phyloP scores from a whole-genome alignment of 441 rosid species.

The Sinapis alba region DNA sequence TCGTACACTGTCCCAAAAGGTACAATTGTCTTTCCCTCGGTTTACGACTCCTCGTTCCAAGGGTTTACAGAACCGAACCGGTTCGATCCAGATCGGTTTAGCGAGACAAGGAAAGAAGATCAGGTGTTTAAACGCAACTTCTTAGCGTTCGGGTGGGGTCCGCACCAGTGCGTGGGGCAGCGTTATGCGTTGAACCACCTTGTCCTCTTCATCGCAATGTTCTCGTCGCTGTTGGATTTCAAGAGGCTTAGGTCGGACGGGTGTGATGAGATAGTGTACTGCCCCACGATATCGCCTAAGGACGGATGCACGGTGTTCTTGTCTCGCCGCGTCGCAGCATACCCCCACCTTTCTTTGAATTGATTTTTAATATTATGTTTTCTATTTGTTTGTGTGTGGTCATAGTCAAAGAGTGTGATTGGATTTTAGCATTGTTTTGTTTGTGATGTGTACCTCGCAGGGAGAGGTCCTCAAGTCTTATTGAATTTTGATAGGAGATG shows the following conservation, averaged over 20 bases:
- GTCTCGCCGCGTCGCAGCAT: conserved; percentile 48
- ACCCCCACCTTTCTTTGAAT: conserved; percentile 34
- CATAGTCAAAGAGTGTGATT: background rate
- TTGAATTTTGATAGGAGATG: background rate
- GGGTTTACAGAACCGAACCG: conserved; percentile 73
- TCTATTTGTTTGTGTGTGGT: background rate
- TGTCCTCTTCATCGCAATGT: conserved; percentile 73
- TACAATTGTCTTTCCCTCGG: conserved; percentile 79
- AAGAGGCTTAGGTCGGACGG: conserved; percentile 56
- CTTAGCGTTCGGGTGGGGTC: conserved; percentile 77
- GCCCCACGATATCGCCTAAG: conserved; percentile 77
- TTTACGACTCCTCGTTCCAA: conserved; percentile 78
- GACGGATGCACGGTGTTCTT: conserved; percentile 72
- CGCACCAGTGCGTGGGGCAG: conserved; percentile 96
- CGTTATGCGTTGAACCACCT: conserved; percentile 79
- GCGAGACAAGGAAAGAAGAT: conserved; percentile 61
- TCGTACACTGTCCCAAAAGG: conserved; percentile 79
- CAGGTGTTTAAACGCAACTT: conserved; percentile 55
- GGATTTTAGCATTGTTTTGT: background rate
- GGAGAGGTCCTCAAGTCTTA: background rate
- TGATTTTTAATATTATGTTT: conserved; percentile 30
- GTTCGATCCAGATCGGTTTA: conserved; percentile 87
- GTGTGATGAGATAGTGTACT: conserved; percentile 69
- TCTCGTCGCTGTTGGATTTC: conserved; percentile 57
- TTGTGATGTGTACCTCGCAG: background rate